A percentile compares a stretch with the other conserved stretches of the same genome.
phyloP scores from a whole-genome alignment of 345 rosid genomes.

The Carallia brachiata region DNA sequence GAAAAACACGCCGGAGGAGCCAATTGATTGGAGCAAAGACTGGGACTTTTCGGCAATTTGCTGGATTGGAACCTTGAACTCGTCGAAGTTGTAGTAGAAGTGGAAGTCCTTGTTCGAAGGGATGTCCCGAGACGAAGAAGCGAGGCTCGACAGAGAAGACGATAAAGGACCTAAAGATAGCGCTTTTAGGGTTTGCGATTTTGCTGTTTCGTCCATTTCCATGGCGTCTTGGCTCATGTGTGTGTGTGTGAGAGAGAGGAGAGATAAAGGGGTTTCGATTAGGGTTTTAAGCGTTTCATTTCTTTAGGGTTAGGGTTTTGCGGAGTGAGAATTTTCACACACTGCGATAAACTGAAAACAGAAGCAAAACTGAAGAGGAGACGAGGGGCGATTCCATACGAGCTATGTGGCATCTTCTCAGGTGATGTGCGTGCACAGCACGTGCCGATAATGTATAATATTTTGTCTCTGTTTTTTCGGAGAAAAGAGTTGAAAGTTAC shows the following conservation, averaged over 20 bases:
- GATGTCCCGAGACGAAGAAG: conserved; percentile 47
- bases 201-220: conserved; percentile 12
- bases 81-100: conserved; percentile 73
- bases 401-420: background rate
- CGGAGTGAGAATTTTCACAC: background rate
- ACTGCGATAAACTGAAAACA: background rate
- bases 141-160: conserved; percentile 47
- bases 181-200: conserved; percentile 34
- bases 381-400: background rate
- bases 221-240: conserved; percentile 16
- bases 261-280: background rate
- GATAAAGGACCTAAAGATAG: conserved; percentile 42
- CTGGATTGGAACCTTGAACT: conserved; percentile 57
- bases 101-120: conserved; percentile 78
- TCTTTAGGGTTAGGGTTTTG: conserved; percentile 21
- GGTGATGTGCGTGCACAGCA: conserved; percentile 1
- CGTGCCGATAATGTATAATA: background rate
- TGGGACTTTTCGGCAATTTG: conserved; percentile 46
- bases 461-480: too few species aligned
- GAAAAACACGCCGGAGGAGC: conserved; percentile 35
- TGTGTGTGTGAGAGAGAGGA: background rate
- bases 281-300: conserved; percentile 1
- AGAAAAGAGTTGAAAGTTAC: too few species aligned
- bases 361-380: background rate
- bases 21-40: conserved; percentile 53